phyloP scores from a whole-genome alignment of 2,329 filamentous ascomycete species.

The Didymella sp. region DNA sequence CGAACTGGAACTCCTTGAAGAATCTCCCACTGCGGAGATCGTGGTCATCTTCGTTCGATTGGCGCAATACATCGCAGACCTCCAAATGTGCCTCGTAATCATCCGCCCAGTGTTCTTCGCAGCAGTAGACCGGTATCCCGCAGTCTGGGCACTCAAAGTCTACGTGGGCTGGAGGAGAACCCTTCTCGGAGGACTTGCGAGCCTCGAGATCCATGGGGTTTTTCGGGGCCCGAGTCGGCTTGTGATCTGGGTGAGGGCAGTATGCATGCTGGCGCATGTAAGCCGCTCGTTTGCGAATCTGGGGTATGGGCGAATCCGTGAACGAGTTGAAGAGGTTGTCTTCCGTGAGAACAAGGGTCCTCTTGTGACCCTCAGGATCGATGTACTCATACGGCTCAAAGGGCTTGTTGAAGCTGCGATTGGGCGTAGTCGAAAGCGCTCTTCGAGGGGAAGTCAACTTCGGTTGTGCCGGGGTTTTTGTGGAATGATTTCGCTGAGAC shows the following conservation, averaged over 20 bases:
- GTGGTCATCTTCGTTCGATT: conserved; percentile 98
- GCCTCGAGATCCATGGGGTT: conserved; percentile 70
- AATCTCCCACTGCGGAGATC: conserved; percentile 88
- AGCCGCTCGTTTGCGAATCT: conserved; percentile 84
- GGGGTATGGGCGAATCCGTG: conserved; percentile 84
- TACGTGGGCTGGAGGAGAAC: conserved; percentile 77
- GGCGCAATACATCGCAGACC: conserved; percentile 86
- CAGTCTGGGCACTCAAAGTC: conserved; percentile 96
- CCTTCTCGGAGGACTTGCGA: conserved; percentile 62
- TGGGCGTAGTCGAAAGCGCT: conserved; percentile 42
- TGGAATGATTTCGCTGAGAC: conserved; percentile 43
- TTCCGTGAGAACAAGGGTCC: conserved; percentile 62
- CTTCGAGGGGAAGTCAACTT: conserved; percentile 38
- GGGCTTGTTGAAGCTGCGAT: conserved; percentile 34
- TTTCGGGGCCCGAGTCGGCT: conserved; percentile 72
- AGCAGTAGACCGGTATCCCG: conserved; percentile 91
- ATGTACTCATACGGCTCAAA: conserved; percentile 48
- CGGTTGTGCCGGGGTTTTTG: conserved; percentile 36
- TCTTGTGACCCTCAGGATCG: conserved; percentile 43
- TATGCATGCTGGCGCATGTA: conserved; percentile 93
- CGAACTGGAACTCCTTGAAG: conserved; percentile 94
- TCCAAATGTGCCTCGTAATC: conserved; percentile 93
- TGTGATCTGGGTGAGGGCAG: conserved; percentile 90
- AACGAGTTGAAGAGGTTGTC: conserved; percentile 95
- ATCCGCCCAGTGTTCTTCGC: conserved; percentile 92